Percentiles rank a stretch among this genome's conserved stretches.
Conservation (phyloP, 768 basidiomycete species). For the Tylopilus sp. region DNA sequence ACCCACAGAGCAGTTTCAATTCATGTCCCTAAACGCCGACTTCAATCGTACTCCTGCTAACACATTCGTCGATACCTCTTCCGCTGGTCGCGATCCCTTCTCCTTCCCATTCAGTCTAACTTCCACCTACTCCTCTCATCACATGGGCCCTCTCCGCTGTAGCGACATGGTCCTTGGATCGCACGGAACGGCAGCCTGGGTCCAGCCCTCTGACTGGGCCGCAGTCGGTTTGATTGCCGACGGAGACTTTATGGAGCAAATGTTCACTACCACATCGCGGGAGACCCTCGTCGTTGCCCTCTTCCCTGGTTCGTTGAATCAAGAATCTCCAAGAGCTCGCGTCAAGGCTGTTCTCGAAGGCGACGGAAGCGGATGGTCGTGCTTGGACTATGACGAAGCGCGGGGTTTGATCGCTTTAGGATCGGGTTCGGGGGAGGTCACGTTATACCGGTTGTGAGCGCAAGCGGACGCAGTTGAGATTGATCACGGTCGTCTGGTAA, state of each 20-base stretch:
- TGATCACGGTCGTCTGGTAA: background rate
- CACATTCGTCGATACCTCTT: conserved; percentile 1
- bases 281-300: conserved; percentile 47
- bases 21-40: conserved; percentile 47
- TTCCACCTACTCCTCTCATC: conserved; percentile 34
- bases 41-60: background rate
- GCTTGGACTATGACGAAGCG: conserved; percentile 61
- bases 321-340: conserved; percentile 18
- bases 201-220: conserved; percentile 51
- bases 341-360: conserved; percentile 35
- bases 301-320: conserved; percentile 43
- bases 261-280: conserved; percentile 17
- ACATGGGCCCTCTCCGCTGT: conserved; percentile 53
- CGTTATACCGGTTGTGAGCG: conserved; percentile 30
- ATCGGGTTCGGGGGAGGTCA: conserved; percentile 45
- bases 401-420: conserved; percentile 52
- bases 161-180: conserved; percentile 50
- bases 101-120: conserved; percentile 47
- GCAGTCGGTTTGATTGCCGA: conserved; percentile 36
- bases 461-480: background rate
- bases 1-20: conserved; percentile 43
- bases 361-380: conserved; percentile 40
- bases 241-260: conserved; percentile 9
- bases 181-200: conserved; percentile 60
- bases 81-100: conserved; percentile 27